A percentile compares a stretch with the other conserved stretches of the same genome.
phyloP scores from a whole-genome alignment of 2,329 filamentous ascomycete species.

The Talaromyces sp. region DNA sequence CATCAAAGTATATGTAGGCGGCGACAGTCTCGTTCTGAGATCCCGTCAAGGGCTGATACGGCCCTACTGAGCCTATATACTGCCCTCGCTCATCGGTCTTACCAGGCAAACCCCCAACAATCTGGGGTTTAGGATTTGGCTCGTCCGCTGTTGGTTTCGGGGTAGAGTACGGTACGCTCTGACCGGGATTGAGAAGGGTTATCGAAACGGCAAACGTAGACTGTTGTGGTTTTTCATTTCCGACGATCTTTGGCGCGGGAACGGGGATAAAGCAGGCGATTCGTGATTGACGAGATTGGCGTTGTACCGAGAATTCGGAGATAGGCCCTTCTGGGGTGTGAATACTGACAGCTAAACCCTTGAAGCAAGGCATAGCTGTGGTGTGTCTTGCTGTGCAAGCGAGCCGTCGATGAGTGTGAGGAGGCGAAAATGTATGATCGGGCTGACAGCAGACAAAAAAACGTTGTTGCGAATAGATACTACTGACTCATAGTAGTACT shows the following conservation, averaged over 20 bases:
- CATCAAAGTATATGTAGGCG: constrained; percentile 98
- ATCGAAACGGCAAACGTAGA: constrained; percentile 98
- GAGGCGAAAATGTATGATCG: background rate
- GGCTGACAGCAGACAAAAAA: background rate
- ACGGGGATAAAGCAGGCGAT: constrained; percentile 98
- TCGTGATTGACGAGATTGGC: constrained; percentile 81
- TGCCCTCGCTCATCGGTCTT: constrained; percentile 48
- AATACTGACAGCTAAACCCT: constrained; percentile 97
- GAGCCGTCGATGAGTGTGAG: background rate
- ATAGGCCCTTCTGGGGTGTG: constrained; percentile 77
- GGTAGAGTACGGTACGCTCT: constrained; percentile 87
- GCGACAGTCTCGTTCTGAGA: constrained; percentile 96
- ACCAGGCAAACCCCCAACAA: constrained; percentile 67
- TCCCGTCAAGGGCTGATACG: constrained; percentile 87
- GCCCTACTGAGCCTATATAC: constrained; percentile 58
- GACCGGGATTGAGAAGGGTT: constrained; percentile 81
- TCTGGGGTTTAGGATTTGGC: constrained; percentile 74
- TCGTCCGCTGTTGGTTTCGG: constrained; percentile 73
- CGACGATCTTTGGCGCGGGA: constrained; percentile 73
- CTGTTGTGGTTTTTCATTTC: constrained; percentile 75
- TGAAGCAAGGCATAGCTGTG: constrained; percentile 85
- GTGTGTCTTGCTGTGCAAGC: background rate
- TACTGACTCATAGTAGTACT: background rate
- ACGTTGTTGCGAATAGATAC: background rate
- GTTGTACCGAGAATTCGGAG: constrained; percentile 89